A percentile compares a stretch with the other conserved stretches of the same genome.
Conservation (phyloP, 192 early-diverging fungal genomes). For the Backusella tarrabulga region DNA sequence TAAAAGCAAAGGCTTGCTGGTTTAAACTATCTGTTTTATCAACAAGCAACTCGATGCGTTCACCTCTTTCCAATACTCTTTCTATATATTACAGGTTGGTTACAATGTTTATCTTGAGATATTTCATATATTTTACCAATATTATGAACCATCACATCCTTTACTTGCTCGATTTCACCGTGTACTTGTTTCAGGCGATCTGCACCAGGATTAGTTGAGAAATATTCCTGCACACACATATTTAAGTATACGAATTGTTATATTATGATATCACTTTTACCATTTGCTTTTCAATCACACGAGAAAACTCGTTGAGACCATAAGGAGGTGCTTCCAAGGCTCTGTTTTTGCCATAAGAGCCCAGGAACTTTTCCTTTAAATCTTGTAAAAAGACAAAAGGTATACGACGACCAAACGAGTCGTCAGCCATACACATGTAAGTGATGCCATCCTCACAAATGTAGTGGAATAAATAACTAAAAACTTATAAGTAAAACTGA, state of each 20-base stretch:
- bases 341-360: constrained; percentile 53
- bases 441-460: constrained; percentile 76
- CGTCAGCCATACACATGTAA: constrained; percentile 87
- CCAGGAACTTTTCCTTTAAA: constrained; percentile 62
- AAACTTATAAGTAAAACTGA: background rate
- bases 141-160: constrained; percentile 94
- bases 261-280: constrained; percentile 33
- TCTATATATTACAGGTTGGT: constrained; percentile 42
- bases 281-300: constrained; percentile 81
- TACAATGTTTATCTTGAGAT: too few relatives aligned
- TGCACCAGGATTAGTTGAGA: constrained; percentile 64
- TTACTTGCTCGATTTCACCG: constrained; percentile 90
- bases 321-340: constrained; percentile 62
- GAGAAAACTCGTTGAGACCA: constrained; percentile 81
- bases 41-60: constrained; percentile 84
- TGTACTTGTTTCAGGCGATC: constrained; percentile 82
- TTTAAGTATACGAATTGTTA: too few relatives aligned
- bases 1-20: constrained; percentile 88
- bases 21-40: constrained; percentile 89
- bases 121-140: constrained; percentile 55
- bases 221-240: constrained; percentile 56
- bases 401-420: constrained; percentile 66
- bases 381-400: constrained; percentile 93
- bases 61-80: constrained; percentile 83
- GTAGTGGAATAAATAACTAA: constrained; percentile 89